Base-by-base conservation (phyloP, 2,329 filamentous ascomycete species). In the Xylaria multiplex region DNA sequence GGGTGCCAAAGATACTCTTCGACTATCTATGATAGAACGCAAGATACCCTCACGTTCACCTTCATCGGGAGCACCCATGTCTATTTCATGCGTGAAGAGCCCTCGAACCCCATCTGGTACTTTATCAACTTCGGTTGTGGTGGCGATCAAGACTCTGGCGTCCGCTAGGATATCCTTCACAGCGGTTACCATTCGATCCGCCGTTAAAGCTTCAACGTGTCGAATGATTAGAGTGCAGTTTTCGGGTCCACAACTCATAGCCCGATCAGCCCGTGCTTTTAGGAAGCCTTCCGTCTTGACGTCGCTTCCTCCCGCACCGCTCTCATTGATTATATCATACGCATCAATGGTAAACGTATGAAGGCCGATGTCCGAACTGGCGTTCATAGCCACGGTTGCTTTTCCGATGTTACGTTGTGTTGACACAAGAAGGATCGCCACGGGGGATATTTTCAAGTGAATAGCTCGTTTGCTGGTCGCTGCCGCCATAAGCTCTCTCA, bases 351-450 rank as follows among this genome's bases (percentile, higher is more conserved):
- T 81, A 76, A 97, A 98, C 0, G 90, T 91, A 77, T 99, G 96
- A 16, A 98, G 83, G 3, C 96, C 96, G 68, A 97, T 90, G 73
- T 97, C 95, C 2, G 91, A 86, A 77, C 93, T 97, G 4, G 94
- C 93, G 49, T 88, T 87, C 1, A 83, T 85, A 0, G 93, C 93
- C 24, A 93, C 81, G 2, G 90, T 91, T n/a, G 92, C 85, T 78
- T 99, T 99, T 56, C 96, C 96, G 71, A 98, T 97, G 67, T 93
- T 92, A 50, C 96, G 89, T 78, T 99, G 96, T 2, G 93, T 96
- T 1, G 96, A 98, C 1, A 92, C 92, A 6, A 99, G 82, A 2
- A 99, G 84, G 42, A 99, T 91, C 1, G 94, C 93, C 16, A 97
- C 85, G 0, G 96, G 93, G 2, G 95, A 93, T 81, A 98, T 90